Conservation (phyloP, 768 basidiomycete species). For the Rhodotorula taiwanensis region DNA sequence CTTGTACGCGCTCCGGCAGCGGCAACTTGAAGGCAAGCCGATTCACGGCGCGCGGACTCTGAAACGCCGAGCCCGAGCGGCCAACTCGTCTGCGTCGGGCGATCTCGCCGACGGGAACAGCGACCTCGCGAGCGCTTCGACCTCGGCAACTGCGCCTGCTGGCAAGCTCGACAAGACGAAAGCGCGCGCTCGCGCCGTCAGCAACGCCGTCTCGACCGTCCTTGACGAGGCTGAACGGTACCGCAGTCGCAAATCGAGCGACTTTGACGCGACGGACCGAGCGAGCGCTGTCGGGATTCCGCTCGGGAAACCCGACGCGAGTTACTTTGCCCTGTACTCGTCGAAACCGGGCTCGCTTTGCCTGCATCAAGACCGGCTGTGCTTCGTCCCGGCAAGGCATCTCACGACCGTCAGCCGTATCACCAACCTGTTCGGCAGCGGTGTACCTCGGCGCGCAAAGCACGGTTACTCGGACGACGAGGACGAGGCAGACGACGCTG, state of each 20-base stretch:
- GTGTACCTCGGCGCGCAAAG: too few relatives aligned
- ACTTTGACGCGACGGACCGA: too few relatives aligned
- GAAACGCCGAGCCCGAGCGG: not conserved
- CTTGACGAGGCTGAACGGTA: not conserved
- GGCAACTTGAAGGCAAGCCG: constrained; percentile 1
- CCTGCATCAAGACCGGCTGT: constrained; percentile 4
- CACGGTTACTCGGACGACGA: not conserved
- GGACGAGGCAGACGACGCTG: not conserved
- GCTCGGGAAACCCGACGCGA: not conserved
- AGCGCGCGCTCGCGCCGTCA: not conserved
- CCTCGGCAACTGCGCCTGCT: not conserved
- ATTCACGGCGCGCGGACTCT: constrained; percentile 22
- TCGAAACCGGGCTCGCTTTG: constrained; percentile 17
- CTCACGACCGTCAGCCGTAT: constrained; percentile 15
- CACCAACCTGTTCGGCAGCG: not conserved
- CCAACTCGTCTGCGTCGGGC: not conserved
- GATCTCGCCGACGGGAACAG: too few relatives aligned
- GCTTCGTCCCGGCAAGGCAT: constrained; percentile 11
- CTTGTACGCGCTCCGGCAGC: constrained; percentile 10
- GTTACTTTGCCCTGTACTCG: constrained; percentile 23
- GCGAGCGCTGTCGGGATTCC: not conserved
- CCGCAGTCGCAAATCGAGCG: too few relatives aligned
- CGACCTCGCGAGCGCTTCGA: not conserved
- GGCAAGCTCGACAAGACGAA: not conserved
- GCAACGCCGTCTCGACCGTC: not conserved